Percentiles rank a stretch among this genome's conserved stretches.
phyloP scores from a whole-genome alignment of 768 basidiomycete species.

The Phanerochaete carnosa region DNA sequence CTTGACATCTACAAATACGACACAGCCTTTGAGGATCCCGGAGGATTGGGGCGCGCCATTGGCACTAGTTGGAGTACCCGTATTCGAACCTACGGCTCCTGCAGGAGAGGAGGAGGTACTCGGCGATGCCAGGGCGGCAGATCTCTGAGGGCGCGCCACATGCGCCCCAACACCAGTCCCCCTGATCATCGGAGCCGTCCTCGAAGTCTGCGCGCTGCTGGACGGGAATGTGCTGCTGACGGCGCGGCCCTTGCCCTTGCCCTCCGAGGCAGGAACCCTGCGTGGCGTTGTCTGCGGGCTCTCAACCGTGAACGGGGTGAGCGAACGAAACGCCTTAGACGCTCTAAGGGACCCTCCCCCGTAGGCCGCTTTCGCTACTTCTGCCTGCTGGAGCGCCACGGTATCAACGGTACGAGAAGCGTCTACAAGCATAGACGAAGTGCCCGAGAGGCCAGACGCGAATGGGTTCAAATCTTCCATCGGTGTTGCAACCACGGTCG shows the following conservation, averaged over 20 bases:
- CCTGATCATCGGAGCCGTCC: constrained; percentile 6
- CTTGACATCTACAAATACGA: constrained; percentile 81
- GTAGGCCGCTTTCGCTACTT: constrained; percentile 24
- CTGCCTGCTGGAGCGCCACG: constrained; percentile 7
- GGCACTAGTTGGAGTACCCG: constrained; percentile 11
- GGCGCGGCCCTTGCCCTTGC: constrained; percentile 17
- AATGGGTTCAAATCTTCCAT: not conserved
- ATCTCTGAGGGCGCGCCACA: constrained; percentile 2
- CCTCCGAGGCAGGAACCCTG: constrained; percentile 8
- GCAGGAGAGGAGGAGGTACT: not conserved
- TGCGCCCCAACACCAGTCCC: constrained; percentile 6
- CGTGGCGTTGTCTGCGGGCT: constrained; percentile 39
- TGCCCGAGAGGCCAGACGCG: not conserved
- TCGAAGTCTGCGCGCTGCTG: not conserved
- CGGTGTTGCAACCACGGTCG: not conserved
- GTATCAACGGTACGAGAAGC: not conserved
- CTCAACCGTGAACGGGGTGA: constrained; percentile 59
- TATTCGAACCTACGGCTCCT: not conserved
- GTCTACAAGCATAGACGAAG: not conserved
- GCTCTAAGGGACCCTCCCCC: constrained; percentile 47
- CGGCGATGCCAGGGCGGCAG: not conserved
- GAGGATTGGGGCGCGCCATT: constrained; percentile 25
- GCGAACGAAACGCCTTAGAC: constrained; percentile 55
- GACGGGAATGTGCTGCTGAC: constrained; percentile 9
- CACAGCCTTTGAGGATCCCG: constrained; percentile 66